These are phyloP conservation scores for Leccinum olivaceopallidum DNA, from an alignment of 768 basidiomycete species.

Conservation along the genomic window DNA sequence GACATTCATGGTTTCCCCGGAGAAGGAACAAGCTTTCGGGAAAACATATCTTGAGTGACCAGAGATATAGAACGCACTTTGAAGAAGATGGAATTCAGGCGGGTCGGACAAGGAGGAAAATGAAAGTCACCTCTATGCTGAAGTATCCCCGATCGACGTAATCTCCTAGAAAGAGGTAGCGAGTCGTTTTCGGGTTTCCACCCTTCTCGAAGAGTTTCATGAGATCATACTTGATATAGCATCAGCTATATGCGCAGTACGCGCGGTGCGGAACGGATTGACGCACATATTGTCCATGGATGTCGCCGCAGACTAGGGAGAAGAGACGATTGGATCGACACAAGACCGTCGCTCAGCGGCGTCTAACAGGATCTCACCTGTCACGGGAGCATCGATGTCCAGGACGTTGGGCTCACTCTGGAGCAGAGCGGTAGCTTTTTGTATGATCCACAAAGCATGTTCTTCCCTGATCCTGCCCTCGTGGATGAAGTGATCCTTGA, in stretches of 20 bases:
- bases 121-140: constrained; percentile 58
- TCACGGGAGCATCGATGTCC: constrained; percentile 72
- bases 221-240: constrained; percentile 56
- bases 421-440: constrained; percentile 56
- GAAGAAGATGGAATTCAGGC: constrained; percentile 14
- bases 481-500: constrained; percentile 77
- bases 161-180: constrained; percentile 75
- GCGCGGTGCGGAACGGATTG: not conserved
- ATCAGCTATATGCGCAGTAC: constrained; percentile 10
- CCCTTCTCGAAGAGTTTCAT: constrained; percentile 83
- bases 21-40: constrained; percentile 61
- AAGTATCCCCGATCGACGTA: constrained; percentile 79
- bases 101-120: not conserved
- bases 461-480: constrained; percentile 67
- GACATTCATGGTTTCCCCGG: constrained; percentile 66
- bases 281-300: constrained; percentile 31
- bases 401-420: constrained; percentile 63
- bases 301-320: constrained; percentile 20
- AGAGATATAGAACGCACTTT: constrained; percentile 59
- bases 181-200: constrained; percentile 70
- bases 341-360: constrained; percentile 21
- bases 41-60: constrained; percentile 64
- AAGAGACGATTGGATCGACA: constrained; percentile 8
- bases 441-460: constrained; percentile 67
- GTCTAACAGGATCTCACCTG: constrained; percentile 43